A percentile compares a stretch with the other conserved stretches of the same genome.
Evolutionary conservation across 1,284 basidiomycete species (phyloP).

Genomic region (Pterulicium gracile): DNA sequence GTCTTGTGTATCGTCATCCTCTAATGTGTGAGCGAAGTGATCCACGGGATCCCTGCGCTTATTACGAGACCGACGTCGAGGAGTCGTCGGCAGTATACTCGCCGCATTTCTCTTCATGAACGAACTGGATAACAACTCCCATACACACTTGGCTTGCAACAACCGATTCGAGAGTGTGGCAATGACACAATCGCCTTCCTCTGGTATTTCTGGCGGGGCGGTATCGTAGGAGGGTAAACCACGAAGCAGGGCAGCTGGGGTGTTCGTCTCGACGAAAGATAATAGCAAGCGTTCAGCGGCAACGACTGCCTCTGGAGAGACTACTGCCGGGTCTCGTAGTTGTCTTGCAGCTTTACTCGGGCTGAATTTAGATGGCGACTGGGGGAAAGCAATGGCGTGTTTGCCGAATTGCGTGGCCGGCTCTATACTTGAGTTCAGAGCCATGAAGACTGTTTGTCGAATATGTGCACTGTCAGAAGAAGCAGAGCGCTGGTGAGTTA

Average conservation of each 20-base stretch:
- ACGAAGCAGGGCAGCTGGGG: conserved; percentile 38
- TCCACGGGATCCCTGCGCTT: conserved; percentile 15
- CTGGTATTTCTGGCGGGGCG: conserved; percentile 14
- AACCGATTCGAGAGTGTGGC: conserved; percentile 42
- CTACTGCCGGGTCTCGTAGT: conserved; percentile 28
- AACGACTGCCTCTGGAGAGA: conserved; percentile 32
- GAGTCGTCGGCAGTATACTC: too few relatives aligned
- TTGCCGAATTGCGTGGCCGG: conserved; percentile 17
- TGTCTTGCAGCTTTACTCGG: conserved; percentile 35
- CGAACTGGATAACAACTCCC: conserved; percentile 45
- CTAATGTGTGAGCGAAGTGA: conserved; percentile 6
- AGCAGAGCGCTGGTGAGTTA: too few relatives aligned
- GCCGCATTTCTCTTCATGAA: too few relatives aligned
- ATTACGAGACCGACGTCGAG: conserved; percentile 15
- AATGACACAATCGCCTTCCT: conserved; percentile 45
- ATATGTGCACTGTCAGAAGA: conserved; percentile 38
- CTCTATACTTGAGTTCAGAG: conserved; percentile 42
- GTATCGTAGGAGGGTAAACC: conserved; percentile 41
- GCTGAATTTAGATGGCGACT: conserved; percentile 20
- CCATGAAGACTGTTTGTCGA: conserved; percentile 56
- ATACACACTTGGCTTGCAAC: conserved; percentile 41
- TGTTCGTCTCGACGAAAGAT: conserved; percentile 45
- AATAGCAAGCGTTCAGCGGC: conserved; percentile 44
- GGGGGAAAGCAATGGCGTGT: conserved; percentile 19
- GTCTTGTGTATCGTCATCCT: conserved; percentile 17